A percentile compares a stretch with the other conserved stretches of the same genome.
These are phyloP conservation scores for Macrocystidia cucumis DNA, from an alignment of 1,284 basidiomycete species.

Conservation along the genomic window DNA sequence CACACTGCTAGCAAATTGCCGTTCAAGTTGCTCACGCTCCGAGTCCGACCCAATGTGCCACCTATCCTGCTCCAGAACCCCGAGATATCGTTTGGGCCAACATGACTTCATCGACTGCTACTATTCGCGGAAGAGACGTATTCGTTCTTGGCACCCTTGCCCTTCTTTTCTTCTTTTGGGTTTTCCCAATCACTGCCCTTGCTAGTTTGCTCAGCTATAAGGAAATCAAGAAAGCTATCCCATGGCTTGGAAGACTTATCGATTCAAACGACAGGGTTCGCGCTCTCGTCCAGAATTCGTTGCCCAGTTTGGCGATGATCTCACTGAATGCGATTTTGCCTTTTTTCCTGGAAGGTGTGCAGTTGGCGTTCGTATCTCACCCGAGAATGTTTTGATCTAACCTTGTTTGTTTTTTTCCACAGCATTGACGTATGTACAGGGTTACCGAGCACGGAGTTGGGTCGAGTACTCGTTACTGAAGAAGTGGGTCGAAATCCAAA, in stretches of 20 bases:
- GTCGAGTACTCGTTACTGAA: conserved; percentile 90
- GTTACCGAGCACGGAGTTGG: conserved; percentile 83
- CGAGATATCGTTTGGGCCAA: conserved; percentile 95
- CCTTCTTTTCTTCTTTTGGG: conserved; percentile 78
- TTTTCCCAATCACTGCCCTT: conserved; percentile 79
- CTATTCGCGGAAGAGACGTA: conserved; percentile 56
- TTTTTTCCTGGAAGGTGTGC: conserved; percentile 80
- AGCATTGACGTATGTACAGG: conserved; percentile 87
- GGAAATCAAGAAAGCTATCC: conserved; percentile 85
- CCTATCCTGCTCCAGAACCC: conserved; percentile 85
- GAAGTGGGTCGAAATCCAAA: conserved; percentile 50
- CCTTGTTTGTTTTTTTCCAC: conserved; percentile 6
- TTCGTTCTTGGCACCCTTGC: conserved; percentile 65
- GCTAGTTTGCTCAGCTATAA: conserved; percentile 84
- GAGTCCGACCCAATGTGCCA: conserved; percentile 57
- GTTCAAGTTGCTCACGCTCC: conserved; percentile 80
- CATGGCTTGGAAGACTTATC: conserved; percentile 77
- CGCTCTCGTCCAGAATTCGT: conserved; percentile 88
- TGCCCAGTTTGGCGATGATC: conserved; percentile 88
- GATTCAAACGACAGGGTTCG: conserved; percentile 74
- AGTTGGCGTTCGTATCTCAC: too few relatives aligned
- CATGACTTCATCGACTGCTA: conserved; percentile 57
- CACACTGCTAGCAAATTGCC: conserved; percentile 82
- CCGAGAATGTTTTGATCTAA: neutral
- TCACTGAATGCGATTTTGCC: conserved; percentile 86